Conservation (phyloP, 441 rosid species). For the Pelargonium australe region DNA sequence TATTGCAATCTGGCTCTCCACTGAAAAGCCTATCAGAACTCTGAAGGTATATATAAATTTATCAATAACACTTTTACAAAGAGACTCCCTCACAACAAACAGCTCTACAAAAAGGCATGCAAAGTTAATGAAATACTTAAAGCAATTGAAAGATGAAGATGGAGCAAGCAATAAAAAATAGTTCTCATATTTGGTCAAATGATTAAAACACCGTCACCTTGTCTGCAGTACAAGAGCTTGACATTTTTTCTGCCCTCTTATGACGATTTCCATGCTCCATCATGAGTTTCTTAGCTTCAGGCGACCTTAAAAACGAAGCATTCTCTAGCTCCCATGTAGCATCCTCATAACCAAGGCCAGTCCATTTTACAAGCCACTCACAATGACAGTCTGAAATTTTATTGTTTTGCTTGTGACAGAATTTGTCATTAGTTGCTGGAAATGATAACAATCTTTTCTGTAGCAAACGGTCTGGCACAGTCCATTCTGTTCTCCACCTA, state of each 20-base stretch:
- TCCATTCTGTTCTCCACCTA: slow-evolving; percentile 43
- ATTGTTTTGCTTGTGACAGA: background rate
- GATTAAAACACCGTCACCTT: background rate
- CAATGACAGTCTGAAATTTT: slow-evolving; percentile 19
- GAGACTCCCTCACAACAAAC: background rate
- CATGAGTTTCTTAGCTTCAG: slow-evolving; percentile 34
- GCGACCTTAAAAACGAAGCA: slow-evolving; percentile 32
- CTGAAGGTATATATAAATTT: background rate
- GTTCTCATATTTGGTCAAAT: background rate
- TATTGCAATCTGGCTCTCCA: background rate
- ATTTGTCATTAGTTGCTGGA: slow-evolving; percentile 21
- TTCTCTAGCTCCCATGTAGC: slow-evolving; percentile 57
- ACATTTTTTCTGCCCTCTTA: slow-evolving; percentile 25
- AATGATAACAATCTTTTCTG: slow-evolving; percentile 28
- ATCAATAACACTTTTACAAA: background rate
- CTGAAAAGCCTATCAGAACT: background rate
- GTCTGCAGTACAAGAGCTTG: background rate
- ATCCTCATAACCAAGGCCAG: slow-evolving; percentile 50
- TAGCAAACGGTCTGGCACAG: slow-evolving; percentile 40
- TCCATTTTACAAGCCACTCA: slow-evolving; percentile 68
- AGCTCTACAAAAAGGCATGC: background rate
- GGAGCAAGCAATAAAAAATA: background rate
- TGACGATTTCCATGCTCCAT: slow-evolving; percentile 37
- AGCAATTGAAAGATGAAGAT: background rate
- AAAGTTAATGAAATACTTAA: background rate